These are phyloP conservation scores for Tylopilus sp. DNA, from an alignment of 1,284 basidiomycete species.

Conservation along the genomic window DNA sequence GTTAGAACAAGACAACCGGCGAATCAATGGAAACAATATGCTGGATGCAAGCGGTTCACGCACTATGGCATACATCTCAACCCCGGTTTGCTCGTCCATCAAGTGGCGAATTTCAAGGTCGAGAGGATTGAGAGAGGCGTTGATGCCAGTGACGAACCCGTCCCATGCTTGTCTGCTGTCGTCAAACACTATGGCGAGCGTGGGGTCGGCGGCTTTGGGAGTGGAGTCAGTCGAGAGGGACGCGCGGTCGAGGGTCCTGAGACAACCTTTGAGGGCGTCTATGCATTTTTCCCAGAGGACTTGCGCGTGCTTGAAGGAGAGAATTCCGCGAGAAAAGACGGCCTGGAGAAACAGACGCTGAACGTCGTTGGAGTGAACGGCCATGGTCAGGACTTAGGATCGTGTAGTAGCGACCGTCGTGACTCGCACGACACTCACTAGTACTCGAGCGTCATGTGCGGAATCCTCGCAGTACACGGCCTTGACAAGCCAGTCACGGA, in stretches of 20 bases:
- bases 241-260: not conserved
- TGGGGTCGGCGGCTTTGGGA: constrained; percentile 46
- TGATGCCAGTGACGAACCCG: constrained; percentile 55
- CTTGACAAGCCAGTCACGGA: constrained; percentile 67
- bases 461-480: constrained; percentile 83
- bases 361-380: constrained; percentile 56
- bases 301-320: constrained; percentile 61
- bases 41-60: constrained; percentile 17
- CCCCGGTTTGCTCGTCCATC: constrained; percentile 62
- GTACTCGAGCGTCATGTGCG: constrained; percentile 62
- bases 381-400: too few species aligned
- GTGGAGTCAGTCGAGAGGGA: constrained; percentile 6
- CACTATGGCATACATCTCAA: constrained; percentile 64
- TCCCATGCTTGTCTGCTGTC: constrained; percentile 52
- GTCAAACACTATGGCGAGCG: constrained; percentile 44
- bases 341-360: constrained; percentile 75
- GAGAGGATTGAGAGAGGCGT: constrained; percentile 58
- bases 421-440: not conserved
- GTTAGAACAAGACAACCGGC: not conserved
- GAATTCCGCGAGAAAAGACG: constrained; percentile 61
- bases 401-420: too few species aligned
- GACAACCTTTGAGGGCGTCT: constrained; percentile 56
- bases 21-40: constrained; percentile 1
- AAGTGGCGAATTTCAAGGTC: constrained; percentile 66
- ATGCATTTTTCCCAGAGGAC: constrained; percentile 65